These are phyloP conservation scores for Stenocarpella maydis DNA, from an alignment of 2,329 filamentous ascomycete genomes.

Conservation along the genomic window DNA sequence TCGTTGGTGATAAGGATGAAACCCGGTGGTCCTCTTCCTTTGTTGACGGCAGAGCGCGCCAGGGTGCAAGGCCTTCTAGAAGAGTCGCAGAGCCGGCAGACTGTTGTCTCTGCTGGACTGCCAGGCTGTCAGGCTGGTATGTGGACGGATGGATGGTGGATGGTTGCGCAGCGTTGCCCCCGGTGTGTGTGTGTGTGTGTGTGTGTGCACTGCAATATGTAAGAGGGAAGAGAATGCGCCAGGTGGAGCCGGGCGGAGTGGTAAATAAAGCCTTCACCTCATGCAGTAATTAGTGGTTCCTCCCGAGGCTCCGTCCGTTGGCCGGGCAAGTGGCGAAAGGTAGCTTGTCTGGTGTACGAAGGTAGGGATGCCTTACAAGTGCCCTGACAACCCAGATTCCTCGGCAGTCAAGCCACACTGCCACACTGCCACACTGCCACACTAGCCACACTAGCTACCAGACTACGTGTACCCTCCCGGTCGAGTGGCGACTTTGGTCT, in stretches of 20 bases:
- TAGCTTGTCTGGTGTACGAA: too few species aligned
- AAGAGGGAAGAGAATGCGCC: conserved; percentile 11
- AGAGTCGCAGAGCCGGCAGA: not conserved
- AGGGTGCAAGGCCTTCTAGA: not conserved
- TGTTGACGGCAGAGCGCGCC: conserved; percentile 1
- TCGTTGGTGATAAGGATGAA: conserved; percentile 14
- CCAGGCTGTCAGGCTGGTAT: not conserved
- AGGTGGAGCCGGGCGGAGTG: conserved; percentile 16
- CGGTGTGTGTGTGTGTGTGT: too few species aligned
- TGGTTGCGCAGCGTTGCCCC: not conserved
- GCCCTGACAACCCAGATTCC: not conserved
- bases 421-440: too few species aligned
- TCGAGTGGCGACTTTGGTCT: conserved; percentile 2
- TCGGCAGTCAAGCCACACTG: conserved; percentile 13
- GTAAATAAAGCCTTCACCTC: conserved; percentile 27
- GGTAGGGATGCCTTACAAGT: not conserved
- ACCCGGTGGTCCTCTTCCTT: conserved; percentile 10
- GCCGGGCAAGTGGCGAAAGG: conserved; percentile 22
- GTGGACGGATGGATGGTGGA: not conserved
- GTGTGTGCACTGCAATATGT: not conserved
- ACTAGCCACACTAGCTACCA: too few species aligned
- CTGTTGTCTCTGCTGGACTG: not conserved
- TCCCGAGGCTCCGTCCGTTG: conserved; percentile 4
- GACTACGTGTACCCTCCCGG: too few species aligned
- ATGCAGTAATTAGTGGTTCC: conserved; percentile 26